Evolutionary conservation across 2,329 filamentous ascomycete species (phyloP).

Genomic region (Rosellinia necatrix): DNA sequence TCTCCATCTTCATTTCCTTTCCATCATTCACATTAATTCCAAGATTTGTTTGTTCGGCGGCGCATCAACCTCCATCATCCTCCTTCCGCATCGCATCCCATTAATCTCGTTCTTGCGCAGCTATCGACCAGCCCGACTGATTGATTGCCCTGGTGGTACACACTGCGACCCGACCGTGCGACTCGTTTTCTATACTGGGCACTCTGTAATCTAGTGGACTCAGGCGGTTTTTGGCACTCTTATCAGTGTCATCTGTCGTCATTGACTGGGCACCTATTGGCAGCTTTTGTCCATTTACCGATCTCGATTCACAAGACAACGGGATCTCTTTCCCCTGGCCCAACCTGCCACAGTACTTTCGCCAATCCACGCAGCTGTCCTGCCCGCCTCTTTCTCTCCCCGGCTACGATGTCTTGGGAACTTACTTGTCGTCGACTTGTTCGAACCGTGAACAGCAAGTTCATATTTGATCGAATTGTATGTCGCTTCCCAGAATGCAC

Average conservation of each 20-base stretch:
- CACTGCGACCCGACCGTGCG: slow-evolving; percentile 10
- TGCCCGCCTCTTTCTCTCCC: background rate
- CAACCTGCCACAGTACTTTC: background rate
- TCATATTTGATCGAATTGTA: slow-evolving; percentile 75
- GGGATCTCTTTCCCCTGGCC: slow-evolving; percentile 6
- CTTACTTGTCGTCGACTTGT: slow-evolving; percentile 63
- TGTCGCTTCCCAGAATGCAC: slow-evolving; percentile 49
- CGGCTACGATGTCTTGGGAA: slow-evolving; percentile 60
- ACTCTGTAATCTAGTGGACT: too few species aligned
- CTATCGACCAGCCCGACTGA: background rate
- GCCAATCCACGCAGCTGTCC: background rate
- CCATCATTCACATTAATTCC: background rate
- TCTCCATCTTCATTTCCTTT: slow-evolving; percentile 15
- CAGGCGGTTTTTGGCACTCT: background rate
- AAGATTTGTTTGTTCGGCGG: background rate
- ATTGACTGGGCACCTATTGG: slow-evolving; percentile 12
- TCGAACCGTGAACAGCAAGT: slow-evolving; percentile 71
- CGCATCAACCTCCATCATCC: background rate
- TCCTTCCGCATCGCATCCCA: background rate
- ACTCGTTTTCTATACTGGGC: slow-evolving; percentile 1
- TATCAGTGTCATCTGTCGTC: slow-evolving; percentile 24
- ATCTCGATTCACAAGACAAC: slow-evolving; percentile 18
- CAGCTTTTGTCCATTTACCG: slow-evolving; percentile 1
- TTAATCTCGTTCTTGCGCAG: background rate
- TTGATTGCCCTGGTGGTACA: slow-evolving; percentile 5